A percentile compares a stretch with the other conserved stretches of the same genome.
phyloP scores from a whole-genome alignment of 495 filamentous ascomycete species.

The Penicillium daleae region DNA sequence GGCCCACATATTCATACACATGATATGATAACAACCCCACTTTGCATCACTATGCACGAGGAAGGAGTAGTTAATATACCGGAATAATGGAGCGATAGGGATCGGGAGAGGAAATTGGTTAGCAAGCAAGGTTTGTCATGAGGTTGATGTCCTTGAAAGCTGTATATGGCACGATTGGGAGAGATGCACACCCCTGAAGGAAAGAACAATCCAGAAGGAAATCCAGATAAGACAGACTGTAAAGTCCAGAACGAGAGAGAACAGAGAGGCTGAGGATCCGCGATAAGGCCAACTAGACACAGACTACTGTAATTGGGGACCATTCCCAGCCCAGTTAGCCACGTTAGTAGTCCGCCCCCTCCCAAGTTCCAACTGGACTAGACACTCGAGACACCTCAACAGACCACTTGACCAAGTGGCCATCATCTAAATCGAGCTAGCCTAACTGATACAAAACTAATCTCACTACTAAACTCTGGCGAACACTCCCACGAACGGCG shows the following conservation, averaged over 20 bases:
- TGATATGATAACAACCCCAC: conserved; percentile 33
- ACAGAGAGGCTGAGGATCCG: conserved; percentile 12
- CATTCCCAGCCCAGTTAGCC: neutral
- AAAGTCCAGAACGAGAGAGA: neutral
- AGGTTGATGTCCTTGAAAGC: neutral
- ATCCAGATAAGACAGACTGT: conserved; percentile 2
- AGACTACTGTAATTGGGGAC: neutral
- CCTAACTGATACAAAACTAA: neutral
- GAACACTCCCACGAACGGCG: conserved; percentile 2
- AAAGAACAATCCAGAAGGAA: conserved; percentile 10
- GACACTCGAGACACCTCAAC: neutral
- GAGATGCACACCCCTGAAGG: neutral
- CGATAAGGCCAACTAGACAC: conserved; percentile 9
- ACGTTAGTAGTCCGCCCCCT: neutral
- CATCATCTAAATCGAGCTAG: neutral
- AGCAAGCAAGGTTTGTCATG: neutral
- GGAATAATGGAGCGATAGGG: neutral
- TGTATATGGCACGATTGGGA: neutral
- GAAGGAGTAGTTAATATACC: neutral
- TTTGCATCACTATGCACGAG: conserved; percentile 13
- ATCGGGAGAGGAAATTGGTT: neutral
- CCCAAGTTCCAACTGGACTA: neutral
- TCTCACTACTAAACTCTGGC: conserved; percentile 4
- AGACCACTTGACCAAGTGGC: conserved; percentile 4
- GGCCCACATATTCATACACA: conserved; percentile 12